Evolutionary conservation across 768 basidiomycete genomes (phyloP).

Genomic region (Atractiella rhizophila): DNA sequence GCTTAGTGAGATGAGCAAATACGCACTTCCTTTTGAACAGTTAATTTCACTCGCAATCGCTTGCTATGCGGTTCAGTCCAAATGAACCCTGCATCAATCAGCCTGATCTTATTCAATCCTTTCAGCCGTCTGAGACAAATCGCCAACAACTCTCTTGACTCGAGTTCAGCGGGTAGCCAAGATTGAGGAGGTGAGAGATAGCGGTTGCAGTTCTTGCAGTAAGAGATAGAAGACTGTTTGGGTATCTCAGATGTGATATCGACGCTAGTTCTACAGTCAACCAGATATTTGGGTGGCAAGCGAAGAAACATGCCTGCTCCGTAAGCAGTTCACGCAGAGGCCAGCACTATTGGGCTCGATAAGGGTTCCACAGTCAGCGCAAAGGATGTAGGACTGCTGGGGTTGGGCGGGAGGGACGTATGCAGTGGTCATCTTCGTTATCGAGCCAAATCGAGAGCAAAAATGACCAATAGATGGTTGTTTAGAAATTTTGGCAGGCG

Average conservation of each 20-base stretch:
- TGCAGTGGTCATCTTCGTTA: too few relatives aligned
- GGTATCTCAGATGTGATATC: slow-evolving; percentile 98
- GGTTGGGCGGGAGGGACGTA: slow-evolving; percentile 10
- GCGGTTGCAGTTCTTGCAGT: slow-evolving; percentile 85
- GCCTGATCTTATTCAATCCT: slow-evolving; percentile 70
- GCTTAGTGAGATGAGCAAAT: background rate
- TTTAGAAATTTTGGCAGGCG: too few relatives aligned
- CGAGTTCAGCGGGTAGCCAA: slow-evolving; percentile 65
- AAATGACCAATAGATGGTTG: too few relatives aligned
- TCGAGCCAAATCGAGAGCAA: too few relatives aligned
- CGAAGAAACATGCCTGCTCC: slow-evolving; percentile 46
- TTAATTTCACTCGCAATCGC: slow-evolving; percentile 68
- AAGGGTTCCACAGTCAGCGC: slow-evolving; percentile 19
- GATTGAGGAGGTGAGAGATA: slow-evolving; percentile 70
- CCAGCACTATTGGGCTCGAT: slow-evolving; percentile 44
- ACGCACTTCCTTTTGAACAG: slow-evolving; percentile 89
- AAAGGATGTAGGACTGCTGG: slow-evolving; percentile 19
- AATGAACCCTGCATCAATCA: slow-evolving; percentile 96
- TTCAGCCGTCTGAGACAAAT: slow-evolving; percentile 88
- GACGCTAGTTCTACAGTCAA: slow-evolving; percentile 29
- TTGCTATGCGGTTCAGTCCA: slow-evolving; percentile 99
- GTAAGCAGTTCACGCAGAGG: slow-evolving; percentile 61
- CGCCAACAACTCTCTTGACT: slow-evolving; percentile 77
- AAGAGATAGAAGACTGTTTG: slow-evolving; percentile 52
- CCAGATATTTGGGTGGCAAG: background rate